Evolutionary conservation across 129 eudicot genomes (phyloP).

Genomic region (Flaveria ramosissima): DNA sequence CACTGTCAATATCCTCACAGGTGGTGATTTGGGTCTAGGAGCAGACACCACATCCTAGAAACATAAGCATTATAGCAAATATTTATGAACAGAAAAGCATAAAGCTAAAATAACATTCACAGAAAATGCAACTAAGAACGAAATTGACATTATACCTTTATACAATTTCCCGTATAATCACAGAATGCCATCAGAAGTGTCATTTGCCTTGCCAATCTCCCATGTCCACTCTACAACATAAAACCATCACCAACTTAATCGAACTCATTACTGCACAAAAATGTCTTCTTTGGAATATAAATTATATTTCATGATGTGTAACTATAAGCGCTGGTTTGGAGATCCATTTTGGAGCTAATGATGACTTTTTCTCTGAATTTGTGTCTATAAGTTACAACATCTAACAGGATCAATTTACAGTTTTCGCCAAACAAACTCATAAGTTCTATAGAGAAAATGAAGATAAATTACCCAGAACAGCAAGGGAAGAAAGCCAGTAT

Average conservation of each 20-base stretch:
- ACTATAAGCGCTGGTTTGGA: no score
- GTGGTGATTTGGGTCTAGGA: constrained; percentile 92
- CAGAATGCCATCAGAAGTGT: constrained; percentile 92
- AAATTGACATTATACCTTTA: constrained; percentile 58
- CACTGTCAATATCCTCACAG: constrained; percentile 73
- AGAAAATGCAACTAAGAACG: neutral
- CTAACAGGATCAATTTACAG: neutral
- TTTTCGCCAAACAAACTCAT: neutral
- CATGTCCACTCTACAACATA: constrained; percentile 90
- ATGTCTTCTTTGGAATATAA: neutral
- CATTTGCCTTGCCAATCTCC: constrained; percentile 94
- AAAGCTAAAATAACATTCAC: constrained; percentile 12
- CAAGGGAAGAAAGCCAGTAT: constrained; percentile 93
- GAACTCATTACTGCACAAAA: neutral
- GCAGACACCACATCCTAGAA: constrained; percentile 96
- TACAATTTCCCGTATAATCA: constrained; percentile 82
- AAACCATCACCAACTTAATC: constrained; percentile 15
- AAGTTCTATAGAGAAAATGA: constrained; percentile 7
- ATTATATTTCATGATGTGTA: no score
- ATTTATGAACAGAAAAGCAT: constrained; percentile 1
- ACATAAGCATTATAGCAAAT: constrained; percentile 24
- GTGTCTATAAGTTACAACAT: neutral
- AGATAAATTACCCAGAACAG: constrained; percentile 80
- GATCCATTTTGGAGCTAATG: neutral
- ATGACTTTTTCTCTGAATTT: no score